These are phyloP conservation scores for Penicillium verrucosum DNA, from an alignment of 2,329 filamentous ascomycete genomes.

Conservation along the genomic window DNA sequence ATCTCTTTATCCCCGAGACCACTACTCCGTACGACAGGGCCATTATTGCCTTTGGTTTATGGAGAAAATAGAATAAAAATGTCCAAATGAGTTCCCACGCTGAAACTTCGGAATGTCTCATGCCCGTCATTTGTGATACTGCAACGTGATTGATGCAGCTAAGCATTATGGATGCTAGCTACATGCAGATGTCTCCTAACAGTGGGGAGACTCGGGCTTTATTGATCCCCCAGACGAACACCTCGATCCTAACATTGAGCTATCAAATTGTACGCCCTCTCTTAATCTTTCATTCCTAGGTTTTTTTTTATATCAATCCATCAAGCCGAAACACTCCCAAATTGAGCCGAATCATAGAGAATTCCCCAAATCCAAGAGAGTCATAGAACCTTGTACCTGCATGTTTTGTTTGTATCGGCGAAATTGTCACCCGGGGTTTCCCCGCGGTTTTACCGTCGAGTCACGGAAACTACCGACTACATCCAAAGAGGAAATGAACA, in stretches of 20 bases:
- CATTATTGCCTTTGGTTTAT: too few relatives aligned
- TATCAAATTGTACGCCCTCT: neutral
- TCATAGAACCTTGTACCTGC: too few relatives aligned
- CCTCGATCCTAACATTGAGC: neutral
- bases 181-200: neutral
- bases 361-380: neutral
- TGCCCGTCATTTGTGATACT: neutral
- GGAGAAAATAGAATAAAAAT: neutral
- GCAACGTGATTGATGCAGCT: too few relatives aligned
- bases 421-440: constrained; percentile 5
- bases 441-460: constrained; percentile 5
- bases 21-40: too few relatives aligned
- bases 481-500: constrained; percentile 4
- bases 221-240: neutral
- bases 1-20: too few relatives aligned
- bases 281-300: too few relatives aligned
- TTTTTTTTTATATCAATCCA: too few relatives aligned
- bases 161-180: neutral
- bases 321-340: neutral
- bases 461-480: constrained; percentile 1
- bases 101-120: neutral
- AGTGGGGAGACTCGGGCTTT: neutral
- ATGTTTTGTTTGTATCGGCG: neutral
- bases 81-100: neutral
- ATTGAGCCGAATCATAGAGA: neutral